phyloP scores from a whole-genome alignment of 2,329 filamentous ascomycete species.

The Claviceps sp. region DNA sequence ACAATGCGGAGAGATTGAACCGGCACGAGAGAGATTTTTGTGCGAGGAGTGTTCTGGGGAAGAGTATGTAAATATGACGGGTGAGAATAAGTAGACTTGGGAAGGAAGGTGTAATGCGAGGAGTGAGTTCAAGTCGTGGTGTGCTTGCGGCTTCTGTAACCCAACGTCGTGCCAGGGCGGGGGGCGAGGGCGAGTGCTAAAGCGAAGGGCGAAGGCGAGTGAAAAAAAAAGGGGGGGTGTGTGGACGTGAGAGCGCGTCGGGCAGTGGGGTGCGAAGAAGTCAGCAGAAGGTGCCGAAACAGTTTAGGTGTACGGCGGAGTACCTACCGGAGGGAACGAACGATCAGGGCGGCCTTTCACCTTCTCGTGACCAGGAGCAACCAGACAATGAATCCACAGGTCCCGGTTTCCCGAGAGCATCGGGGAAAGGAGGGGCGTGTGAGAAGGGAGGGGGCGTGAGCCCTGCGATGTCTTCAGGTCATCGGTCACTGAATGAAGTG shows the following conservation, averaged over 20 bases:
- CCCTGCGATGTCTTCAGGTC: neutral
- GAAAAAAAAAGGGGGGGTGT: neutral
- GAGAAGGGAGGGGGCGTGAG: neutral
- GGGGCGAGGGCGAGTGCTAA: neutral
- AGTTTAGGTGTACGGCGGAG: neutral
- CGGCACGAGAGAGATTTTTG: neutral
- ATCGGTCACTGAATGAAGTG: neutral
- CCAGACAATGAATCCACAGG: neutral
- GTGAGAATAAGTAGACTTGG: slow-evolving; percentile 3
- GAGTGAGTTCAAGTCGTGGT: slow-evolving; percentile 1
- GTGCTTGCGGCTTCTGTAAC: neutral
- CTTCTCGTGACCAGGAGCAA: slow-evolving; percentile 4
- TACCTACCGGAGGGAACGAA: neutral
- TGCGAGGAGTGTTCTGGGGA: slow-evolving; percentile 5
- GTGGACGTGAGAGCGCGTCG: neutral
- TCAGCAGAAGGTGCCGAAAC: neutral
- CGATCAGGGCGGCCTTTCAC: neutral
- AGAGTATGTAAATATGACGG: slow-evolving; percentile 7
- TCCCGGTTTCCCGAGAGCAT: neutral
- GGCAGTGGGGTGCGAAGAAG: neutral
- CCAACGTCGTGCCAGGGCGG: slow-evolving; percentile 1
- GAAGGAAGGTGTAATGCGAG: slow-evolving; percentile 7
- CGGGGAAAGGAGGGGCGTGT: neutral
- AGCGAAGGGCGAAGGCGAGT: neutral
- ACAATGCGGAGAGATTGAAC: neutral